A percentile compares a stretch with the other conserved stretches of the same genome.
Conservation (phyloP, 495 filamentous ascomycete species). For the Viridothelium virens region DNA sequence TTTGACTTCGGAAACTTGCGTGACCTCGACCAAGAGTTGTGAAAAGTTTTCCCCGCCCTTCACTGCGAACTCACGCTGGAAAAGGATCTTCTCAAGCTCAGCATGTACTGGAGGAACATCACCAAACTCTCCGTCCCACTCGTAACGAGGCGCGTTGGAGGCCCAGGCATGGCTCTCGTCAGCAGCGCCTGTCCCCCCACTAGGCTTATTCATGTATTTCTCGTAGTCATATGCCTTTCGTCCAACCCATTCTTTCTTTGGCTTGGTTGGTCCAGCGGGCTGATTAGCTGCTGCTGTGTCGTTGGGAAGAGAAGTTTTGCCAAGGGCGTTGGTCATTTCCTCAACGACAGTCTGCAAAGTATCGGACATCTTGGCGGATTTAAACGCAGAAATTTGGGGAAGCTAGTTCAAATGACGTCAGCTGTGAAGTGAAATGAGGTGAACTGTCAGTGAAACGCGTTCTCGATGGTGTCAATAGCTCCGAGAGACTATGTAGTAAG, state of each 20-base stretch:
- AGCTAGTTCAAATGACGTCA: no score
- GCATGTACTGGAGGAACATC: conserved; percentile 67
- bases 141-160: conserved; percentile 58
- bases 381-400: no score
- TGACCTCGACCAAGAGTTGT: conserved; percentile 47
- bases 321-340: no score
- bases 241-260: not conserved
- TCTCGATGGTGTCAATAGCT: no score
- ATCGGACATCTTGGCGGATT: no score
- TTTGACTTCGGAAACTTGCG: conserved; percentile 48
- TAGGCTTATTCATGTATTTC: not conserved
- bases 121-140: conserved; percentile 78
- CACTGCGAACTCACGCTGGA: conserved; percentile 46
- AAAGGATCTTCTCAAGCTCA: conserved; percentile 66
- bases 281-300: not conserved
- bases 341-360: no score
- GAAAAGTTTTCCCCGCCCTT: conserved; percentile 39
- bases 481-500: no score
- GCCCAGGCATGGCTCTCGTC: conserved; percentile 43
- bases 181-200: not conserved
- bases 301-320: no score
- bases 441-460: no score
- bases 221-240: conserved; percentile 18
- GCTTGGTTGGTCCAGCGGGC: not conserved
- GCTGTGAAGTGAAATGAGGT: no score